Evolutionary conservation across 2,329 filamentous ascomycete species (phyloP).

Genomic region (Colletotrichum brevisporum): DNA sequence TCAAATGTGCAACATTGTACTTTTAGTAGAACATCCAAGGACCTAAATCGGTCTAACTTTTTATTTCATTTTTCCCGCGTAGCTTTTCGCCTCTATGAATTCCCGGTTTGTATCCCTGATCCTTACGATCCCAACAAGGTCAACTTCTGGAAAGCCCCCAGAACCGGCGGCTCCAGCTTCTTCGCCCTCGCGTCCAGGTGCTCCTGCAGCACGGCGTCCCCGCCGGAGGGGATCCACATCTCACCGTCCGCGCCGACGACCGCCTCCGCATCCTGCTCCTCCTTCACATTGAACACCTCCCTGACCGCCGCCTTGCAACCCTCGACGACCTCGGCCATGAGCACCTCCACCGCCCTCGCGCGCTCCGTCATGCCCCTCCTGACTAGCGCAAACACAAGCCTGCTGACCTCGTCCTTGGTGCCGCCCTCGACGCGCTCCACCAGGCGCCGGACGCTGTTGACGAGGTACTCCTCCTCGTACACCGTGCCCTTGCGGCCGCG

Average conservation of each 20-base stretch:
- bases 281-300: slow-evolving; percentile 74
- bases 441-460: slow-evolving; percentile 87
- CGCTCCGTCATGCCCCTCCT: slow-evolving; percentile 90
- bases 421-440: slow-evolving; percentile 84
- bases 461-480: slow-evolving; percentile 97
- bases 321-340: slow-evolving; percentile 81
- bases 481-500: slow-evolving; percentile 96
- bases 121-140: slow-evolving; percentile 61
- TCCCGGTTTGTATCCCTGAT: too few species aligned
- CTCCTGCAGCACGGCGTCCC: slow-evolving; percentile 67
- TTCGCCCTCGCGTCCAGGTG: slow-evolving; percentile 62
- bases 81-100: too few species aligned
- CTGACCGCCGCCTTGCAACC: slow-evolving; percentile 76
- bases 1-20: slow-evolving; percentile 42
- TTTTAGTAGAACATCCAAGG: slow-evolving; percentile 37
- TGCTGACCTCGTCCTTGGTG: slow-evolving; percentile 78
- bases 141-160: slow-evolving; percentile 65
- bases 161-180: slow-evolving; percentile 62
- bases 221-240: slow-evolving; percentile 58
- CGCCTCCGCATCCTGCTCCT: slow-evolving; percentile 42
- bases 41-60: not conserved
- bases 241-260: slow-evolving; percentile 40
- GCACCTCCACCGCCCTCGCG: slow-evolving; percentile 81
- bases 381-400: slow-evolving; percentile 82
- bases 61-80: too few species aligned